A percentile compares a stretch with the other conserved stretches of the same genome.
These are phyloP conservation scores for Fonsecaea erecta DNA, from an alignment of 2,329 filamentous ascomycete genomes.

Conservation along the genomic window DNA sequence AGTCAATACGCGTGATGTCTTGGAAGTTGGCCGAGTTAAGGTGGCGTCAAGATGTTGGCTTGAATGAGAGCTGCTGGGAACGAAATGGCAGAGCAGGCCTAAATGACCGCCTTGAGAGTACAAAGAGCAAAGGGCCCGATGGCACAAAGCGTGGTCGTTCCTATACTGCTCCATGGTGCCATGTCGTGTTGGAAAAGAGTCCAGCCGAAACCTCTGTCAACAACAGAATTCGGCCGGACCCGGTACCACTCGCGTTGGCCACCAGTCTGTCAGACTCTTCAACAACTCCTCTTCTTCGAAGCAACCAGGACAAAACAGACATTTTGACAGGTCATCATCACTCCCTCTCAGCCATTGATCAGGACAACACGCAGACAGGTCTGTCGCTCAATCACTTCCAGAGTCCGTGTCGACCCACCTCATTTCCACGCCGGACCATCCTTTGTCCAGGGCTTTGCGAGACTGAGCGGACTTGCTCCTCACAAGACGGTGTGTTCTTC, in stretches of 20 bases:
- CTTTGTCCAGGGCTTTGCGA: not conserved
- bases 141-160: conserved; percentile 7
- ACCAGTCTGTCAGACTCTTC: conserved; percentile 14
- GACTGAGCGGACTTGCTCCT: not conserved
- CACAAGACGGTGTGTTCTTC: not conserved
- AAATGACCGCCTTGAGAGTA: not conserved
- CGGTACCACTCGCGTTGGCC: not conserved
- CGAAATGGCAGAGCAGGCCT: conserved; percentile 3
- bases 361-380: not conserved
- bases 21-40: conserved; percentile 34
- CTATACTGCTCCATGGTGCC: conserved; percentile 13
- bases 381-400: not conserved
- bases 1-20: conserved; percentile 19
- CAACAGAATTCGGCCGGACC: conserved; percentile 13
- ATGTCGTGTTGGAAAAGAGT: not conserved
- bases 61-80: conserved; percentile 22
- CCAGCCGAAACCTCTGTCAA: not conserved
- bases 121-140: not conserved
- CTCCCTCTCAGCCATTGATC: not conserved
- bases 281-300: conserved; percentile 22
- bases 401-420: not conserved
- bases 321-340: not conserved
- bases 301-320: conserved; percentile 4
- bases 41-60: conserved; percentile 32
- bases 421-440: conserved; percentile 1